Evolutionary conservation across 768 basidiomycete genomes (phyloP), one percentile per base, ranked within the genome.

Genomic region (Dictyophora rubrovolvata): DNA sequence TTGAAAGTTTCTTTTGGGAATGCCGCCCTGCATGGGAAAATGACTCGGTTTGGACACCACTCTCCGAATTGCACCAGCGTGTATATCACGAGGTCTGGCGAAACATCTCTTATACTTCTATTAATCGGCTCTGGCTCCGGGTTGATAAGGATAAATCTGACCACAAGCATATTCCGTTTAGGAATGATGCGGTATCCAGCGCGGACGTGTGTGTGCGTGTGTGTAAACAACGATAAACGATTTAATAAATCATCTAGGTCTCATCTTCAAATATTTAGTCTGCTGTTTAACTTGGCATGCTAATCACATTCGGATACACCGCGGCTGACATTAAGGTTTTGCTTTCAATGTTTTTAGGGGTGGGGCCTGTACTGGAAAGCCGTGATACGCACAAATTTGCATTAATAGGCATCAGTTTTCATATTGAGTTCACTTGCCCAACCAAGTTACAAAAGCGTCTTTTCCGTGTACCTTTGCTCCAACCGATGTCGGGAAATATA

Each of bases 401-500:
- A n/a, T n/a, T 42, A 42, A 28, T n/a, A 42, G 14, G 5, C 42
- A 42, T 42, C 42, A 42, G n/a, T 42, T 42, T 42, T 42, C 42
- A 42, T 42, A 42, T 42, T 42, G 42, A 42, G 10, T n/a, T 17
- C 47, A 17, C 33, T 48, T 48, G 23, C 28, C 33, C 57, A 59
- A 35, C 57, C 57, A 59, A 34, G 48, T 17, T 28, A 59, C 20
- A 34, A 42, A 36, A 51, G 52, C 57, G 20, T 59, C 49, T 59
- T 48, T 49, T n/a, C 57, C 57, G 20, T 53, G 57, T 42, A 36
- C 57, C 49, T 59, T 28, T 18, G 6, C 12, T 16, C 33, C 57
- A 51, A 36, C 23, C 53, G 60, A 51, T 18, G 62, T 48, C 53
- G 62, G 34, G 14, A 60, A 56, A 60, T 90, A 89, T 0, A 80